Evolutionary conservation across 768 basidiomycete species (phyloP), one percentile per base, ranked within the genome.

Genomic region (Naganishia vishniacii): DNA sequence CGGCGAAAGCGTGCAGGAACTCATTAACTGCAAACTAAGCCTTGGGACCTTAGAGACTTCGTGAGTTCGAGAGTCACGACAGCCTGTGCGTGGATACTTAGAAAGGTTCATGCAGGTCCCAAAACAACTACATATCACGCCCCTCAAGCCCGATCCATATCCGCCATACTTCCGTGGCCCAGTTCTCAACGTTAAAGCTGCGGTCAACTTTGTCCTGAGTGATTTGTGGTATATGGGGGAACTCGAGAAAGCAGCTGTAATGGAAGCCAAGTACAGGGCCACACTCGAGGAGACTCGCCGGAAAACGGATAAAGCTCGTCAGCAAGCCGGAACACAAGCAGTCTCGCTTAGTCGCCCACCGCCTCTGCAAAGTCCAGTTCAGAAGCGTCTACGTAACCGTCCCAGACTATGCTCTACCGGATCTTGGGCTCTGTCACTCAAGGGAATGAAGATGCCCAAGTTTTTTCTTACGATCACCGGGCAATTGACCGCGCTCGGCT

Each of bases 401-500:
- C 53, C 53, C 37, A 32, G 53, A 13, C 37, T 56, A 5, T 56
- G 34, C 23, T 23, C 53, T 1, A 56, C 53, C 18, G 56, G 60
- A 70, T 65, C 68, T 64, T 48, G 60, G 71, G 53, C 53, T 20
- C 20, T 40, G 2, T 56, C 53, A 2, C 34, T 41, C 34, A 44
- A 59, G 65, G 32, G 70, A 1, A 70, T 58, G 44, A 45, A 20
- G 58, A 68, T 48, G 61, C 69, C 58, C 12, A 48, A 46, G 37
- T 73, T 67, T 40, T 73, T 71, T 44, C 49, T 64, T 34, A 88
- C 88, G 66, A 86, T 94, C 61, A 75, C 84, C 40, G 82, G 82
- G n/a, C 89, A 93, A 75, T 80, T 95, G 48, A 81, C 81, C 37
- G 81, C 81, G n/a, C 83, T 97, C 45, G 83, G 82, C 11, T 78